Percentiles rank a stretch among this genome's conserved stretches.
Conservation (phyloP, 2,329 filamentous ascomycete genomes). For the Didymella segeticola region DNA sequence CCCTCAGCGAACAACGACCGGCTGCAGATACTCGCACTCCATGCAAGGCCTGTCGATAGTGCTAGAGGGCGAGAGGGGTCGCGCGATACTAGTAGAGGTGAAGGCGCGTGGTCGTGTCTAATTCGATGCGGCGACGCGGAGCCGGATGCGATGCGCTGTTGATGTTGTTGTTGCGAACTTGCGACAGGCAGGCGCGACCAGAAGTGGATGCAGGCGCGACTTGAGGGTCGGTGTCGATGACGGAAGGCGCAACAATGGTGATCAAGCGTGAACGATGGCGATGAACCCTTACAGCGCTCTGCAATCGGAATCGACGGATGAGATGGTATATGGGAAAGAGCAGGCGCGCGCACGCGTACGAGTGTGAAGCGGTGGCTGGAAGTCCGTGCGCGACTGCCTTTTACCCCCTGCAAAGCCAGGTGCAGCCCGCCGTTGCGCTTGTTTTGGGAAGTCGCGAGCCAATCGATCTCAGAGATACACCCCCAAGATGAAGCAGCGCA, state of each 20-base stretch:
- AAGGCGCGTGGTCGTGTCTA: slow-evolving; percentile 21
- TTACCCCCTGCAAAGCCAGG: slow-evolving; percentile 13
- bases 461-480: slow-evolving; percentile 23
- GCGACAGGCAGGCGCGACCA: slow-evolving; percentile 28
- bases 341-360: slow-evolving; percentile 28
- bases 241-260: slow-evolving; percentile 23
- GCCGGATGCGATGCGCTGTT: slow-evolving; percentile 29
- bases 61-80: slow-evolving; percentile 18
- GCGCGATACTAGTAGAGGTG: slow-evolving; percentile 21
- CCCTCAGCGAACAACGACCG: slow-evolving; percentile 45
- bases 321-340: slow-evolving; percentile 31
- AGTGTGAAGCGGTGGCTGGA: slow-evolving; percentile 11
- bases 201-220: slow-evolving; percentile 16
- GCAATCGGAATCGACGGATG: slow-evolving; percentile 32
- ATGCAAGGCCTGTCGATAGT: slow-evolving; percentile 42
- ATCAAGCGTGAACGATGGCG: slow-evolving; percentile 22
- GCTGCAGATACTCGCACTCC: slow-evolving; percentile 32
- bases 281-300: slow-evolving; percentile 35
- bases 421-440: slow-evolving; percentile 21
- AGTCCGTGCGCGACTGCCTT: slow-evolving; percentile 22
- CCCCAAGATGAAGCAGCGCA: slow-evolving; percentile 26
- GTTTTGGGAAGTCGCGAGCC: slow-evolving; percentile 23
- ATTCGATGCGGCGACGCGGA: slow-evolving; percentile 35
- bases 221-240: slow-evolving; percentile 14
- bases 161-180: slow-evolving; percentile 29